Evolutionary conservation across 129 eudicot species (phyloP).

Genomic region (Mikania micrantha): DNA sequence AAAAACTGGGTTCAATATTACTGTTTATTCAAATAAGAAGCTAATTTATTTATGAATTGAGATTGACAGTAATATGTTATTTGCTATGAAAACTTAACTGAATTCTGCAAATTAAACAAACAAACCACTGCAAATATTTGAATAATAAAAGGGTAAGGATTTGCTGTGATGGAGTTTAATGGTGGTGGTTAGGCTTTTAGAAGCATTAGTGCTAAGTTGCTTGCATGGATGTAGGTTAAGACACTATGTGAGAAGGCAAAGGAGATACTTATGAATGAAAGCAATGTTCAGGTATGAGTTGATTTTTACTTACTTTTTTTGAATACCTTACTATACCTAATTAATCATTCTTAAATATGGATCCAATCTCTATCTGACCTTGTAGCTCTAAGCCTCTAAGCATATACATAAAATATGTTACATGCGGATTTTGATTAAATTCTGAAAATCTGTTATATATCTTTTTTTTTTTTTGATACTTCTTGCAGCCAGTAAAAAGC

Average conservation of each 20-base stretch:
- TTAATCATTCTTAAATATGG: background rate
- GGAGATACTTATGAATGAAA: constrained; percentile 81
- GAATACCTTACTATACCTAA: background rate
- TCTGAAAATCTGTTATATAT: background rate
- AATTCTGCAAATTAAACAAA: background rate
- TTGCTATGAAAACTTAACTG: background rate
- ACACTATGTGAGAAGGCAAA: constrained; percentile 86
- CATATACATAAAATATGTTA: constrained; percentile 1
- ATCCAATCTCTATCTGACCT: background rate
- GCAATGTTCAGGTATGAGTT: constrained; percentile 73
- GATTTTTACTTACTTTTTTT: background rate
- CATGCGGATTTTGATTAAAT: background rate
- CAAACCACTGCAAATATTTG: background rate
- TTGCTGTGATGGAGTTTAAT: background rate
- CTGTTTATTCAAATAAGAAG: background rate
- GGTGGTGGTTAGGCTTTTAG: background rate
- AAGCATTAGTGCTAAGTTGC: constrained; percentile 1
- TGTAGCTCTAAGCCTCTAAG: background rate
- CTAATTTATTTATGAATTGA: background rate
- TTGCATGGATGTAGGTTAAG: constrained; percentile 45
- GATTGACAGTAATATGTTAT: background rate
- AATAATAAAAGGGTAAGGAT: background rate
- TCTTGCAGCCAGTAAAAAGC: constrained; percentile 79
- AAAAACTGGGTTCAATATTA: background rate
- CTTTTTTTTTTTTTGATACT: background rate